Base-by-base conservation (phyloP, 2,329 filamentous ascomycete species). In the Talaromyces sp. region DNA sequence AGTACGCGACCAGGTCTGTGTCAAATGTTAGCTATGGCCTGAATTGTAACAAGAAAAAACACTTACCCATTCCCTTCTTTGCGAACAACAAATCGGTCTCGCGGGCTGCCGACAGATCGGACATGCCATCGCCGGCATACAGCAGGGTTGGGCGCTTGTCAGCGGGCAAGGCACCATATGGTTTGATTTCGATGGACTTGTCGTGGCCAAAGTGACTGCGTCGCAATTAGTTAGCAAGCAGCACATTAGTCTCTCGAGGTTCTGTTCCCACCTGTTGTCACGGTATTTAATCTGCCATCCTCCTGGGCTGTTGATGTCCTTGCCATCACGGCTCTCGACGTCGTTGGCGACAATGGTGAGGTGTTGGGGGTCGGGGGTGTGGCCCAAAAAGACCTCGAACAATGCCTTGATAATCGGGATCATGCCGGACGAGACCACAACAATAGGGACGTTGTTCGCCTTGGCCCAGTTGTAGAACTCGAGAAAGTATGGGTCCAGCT, bases 11-110 rank as follows among this genome's bases (percentile, higher is more conserved):
- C 59, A 97, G 84, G 75, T 97, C 92, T 91, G 63, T 19, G 41
- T 56, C 5, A n/a, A 9, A 2, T 11, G 17, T 60, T 52, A 31
- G 54, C 24, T 26, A 2, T 19, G 4, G 27, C 5, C 6, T 26
- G 12, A 8, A n/a, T n/a, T n/a, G n/a, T 6, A 21, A 27, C 46
- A 29, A 26, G 52, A 38, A 19, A 54, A 53, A 69, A 53, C 31
- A 70, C 81, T 68, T 79, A 91, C 89, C 90, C 74, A 91, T 87
- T 24, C 91, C 93, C 65, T 89, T 88, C 82, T 97, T 97, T 57
- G 93, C 93, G 70, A 97, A 97, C 38, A 97, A 81, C 58, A 97
- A 78, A 73, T 97, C 92, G 2, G 92, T 96, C 80, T 97, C 92
- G 67, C 89, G 87, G 3, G 94, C 93, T 9, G 93, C 94, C 27